Conservation (phyloP, 2,329 filamentous ascomycete genomes). For the Fusarium napiforme region DNA sequence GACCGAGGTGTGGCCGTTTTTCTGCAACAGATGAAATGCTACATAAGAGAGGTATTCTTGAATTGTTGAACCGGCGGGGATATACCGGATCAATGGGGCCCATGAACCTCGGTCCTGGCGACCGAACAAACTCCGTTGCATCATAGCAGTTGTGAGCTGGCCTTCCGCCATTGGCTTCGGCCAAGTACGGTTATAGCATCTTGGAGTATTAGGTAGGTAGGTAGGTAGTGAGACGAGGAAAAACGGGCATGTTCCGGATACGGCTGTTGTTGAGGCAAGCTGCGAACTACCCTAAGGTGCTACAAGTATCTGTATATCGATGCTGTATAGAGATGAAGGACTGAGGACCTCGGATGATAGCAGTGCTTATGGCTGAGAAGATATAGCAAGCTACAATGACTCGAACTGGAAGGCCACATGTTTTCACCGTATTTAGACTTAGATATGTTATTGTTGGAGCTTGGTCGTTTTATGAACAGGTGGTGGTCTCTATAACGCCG, state of each 20-base stretch:
- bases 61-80: slow-evolving; percentile 10
- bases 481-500: slow-evolving; percentile 23
- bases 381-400: neutral
- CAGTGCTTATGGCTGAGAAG: neutral
- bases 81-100: slow-evolving; percentile 44
- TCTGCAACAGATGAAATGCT: neutral
- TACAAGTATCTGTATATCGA: neutral
- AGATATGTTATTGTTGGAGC: slow-evolving; percentile 1
- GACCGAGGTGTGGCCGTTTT: slow-evolving; percentile 16
- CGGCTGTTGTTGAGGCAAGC: neutral
- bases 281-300: slow-evolving; percentile 2
- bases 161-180: slow-evolving; percentile 7
- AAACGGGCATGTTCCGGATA: slow-evolving; percentile 28
- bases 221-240: neutral
- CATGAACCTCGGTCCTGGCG: slow-evolving; percentile 41
- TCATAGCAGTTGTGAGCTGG: neutral
- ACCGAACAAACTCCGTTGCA: slow-evolving; percentile 19
- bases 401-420: neutral
- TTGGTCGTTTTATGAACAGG: slow-evolving; percentile 13
- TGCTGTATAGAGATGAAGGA: neutral
- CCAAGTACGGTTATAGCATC: slow-evolving; percentile 4
- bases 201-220: neutral
- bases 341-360: neutral
- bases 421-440: neutral
- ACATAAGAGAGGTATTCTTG: neutral